These are phyloP conservation scores for Millerozyma miso DNA, from an alignment of 805 yeast species.

Conservation along the genomic window DNA sequence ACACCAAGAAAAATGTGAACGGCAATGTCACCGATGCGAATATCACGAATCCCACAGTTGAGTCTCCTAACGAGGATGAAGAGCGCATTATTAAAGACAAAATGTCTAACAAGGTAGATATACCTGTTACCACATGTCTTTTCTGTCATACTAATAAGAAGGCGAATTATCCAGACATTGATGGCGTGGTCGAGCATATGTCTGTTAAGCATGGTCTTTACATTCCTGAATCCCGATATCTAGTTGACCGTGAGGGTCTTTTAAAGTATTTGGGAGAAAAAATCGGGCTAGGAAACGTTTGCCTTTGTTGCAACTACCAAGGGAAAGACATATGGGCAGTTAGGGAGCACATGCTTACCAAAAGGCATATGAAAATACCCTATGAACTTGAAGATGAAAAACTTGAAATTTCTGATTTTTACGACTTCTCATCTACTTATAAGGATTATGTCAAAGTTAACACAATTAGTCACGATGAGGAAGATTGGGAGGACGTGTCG, in stretches of 20 bases:
- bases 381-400: slow-evolving; percentile 79
- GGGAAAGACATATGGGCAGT: slow-evolving; percentile 84
- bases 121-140: slow-evolving; percentile 47
- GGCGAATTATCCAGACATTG: slow-evolving; percentile 31
- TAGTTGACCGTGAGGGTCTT: slow-evolving; percentile 67
- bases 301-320: slow-evolving; percentile 76
- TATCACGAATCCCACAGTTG: slow-evolving; percentile 7
- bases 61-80: slow-evolving; percentile 25
- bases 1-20: background rate
- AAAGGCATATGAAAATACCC: slow-evolving; percentile 86
- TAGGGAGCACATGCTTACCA: slow-evolving; percentile 80
- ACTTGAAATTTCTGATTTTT: slow-evolving; percentile 70
- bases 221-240: slow-evolving; percentile 74
- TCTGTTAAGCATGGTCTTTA: slow-evolving; percentile 75
- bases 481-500: slow-evolving; percentile 41
- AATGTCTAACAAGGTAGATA: slow-evolving; percentile 41
- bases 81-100: slow-evolving; percentile 45
- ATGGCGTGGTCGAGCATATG: slow-evolving; percentile 65
- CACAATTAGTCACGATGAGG: slow-evolving; percentile 17
- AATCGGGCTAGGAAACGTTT: slow-evolving; percentile 77
- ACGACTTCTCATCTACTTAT: slow-evolving; percentile 74
- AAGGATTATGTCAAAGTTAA: slow-evolving; percentile 17
- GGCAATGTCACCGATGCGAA: background rate
- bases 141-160: slow-evolving; percentile 42
- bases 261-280: slow-evolving; percentile 74